Evolutionary conservation across 129 eudicot genomes (phyloP), one percentile per base, ranked within the genome.

Genomic region (Artemisia annua): DNA sequence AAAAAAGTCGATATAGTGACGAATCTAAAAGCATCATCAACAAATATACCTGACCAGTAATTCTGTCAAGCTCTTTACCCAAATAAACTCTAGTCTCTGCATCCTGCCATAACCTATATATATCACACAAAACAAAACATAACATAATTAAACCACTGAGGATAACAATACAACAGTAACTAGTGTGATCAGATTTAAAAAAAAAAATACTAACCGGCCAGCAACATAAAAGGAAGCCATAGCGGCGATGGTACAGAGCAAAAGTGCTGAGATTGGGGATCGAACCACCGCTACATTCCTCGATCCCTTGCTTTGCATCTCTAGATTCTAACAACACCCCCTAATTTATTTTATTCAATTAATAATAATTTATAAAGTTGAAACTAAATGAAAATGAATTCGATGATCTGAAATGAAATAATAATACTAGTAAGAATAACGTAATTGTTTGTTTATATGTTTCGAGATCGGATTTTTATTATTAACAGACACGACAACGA

Each of bases 171-270:
- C 1, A 28, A 32, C 0, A 53, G 14, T 7, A 39, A 48, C 10
- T 24, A 30, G 26, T 19, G 39, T 39, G 46, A 39, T 35, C n/a
- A 1, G 8, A 9, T 1, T 6, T n/a, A n/a, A n/a, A 5, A 35
- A 35, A 35, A 35, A 39, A 7, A 5, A 5, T 4, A 35, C 77
- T 24, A 14, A 92, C 98, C 91, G 75, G 69, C 98, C 98, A 70
- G 98, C 98, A 81, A 92, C 96, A 75, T 92, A 92, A 51, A 92
- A 81, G 73, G 95, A 87, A 39, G 96, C 91, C 50, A 87, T 79
- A 26, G 96, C 76, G 28, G 98, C 95, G 79, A 92, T 81, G 87
- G 87, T 87, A 79, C 91, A 83, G 46, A 92, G 87, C 87, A 92
- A 18, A 11, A 92, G 86, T 75, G 85, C 81, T 17, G 95, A 85